Evolutionary conservation across 148 eudicot genomes (phyloP).

Genomic region (Talinum fruticosum): DNA sequence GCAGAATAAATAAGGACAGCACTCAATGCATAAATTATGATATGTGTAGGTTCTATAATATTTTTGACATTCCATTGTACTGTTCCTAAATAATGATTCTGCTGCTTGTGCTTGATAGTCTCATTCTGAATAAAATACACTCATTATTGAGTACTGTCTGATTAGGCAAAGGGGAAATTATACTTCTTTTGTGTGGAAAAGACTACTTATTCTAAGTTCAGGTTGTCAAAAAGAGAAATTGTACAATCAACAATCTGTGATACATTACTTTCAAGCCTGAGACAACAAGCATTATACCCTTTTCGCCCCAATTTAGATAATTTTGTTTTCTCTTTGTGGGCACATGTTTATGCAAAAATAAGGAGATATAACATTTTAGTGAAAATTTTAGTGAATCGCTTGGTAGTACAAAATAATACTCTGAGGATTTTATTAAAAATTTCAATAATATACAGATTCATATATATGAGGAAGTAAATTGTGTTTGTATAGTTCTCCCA

Average conservation of each 20-base stretch:
- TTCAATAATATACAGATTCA: too few relatives aligned
- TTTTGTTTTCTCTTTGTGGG: too few relatives aligned
- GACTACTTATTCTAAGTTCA: neutral
- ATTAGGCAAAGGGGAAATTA: neutral
- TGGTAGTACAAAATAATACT: too few relatives aligned
- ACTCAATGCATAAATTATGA: neutral
- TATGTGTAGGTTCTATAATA: neutral
- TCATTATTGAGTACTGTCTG: neutral
- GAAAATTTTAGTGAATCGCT: too few relatives aligned
- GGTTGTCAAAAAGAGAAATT: neutral
- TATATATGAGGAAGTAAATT: too few relatives aligned
- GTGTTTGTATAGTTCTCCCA: neutral
- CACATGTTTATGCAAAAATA: too few relatives aligned
- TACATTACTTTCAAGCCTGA: neutral
- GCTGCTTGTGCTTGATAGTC: neutral
- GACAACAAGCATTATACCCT: too few relatives aligned
- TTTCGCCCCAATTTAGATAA: too few relatives aligned
- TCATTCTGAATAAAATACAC: neutral
- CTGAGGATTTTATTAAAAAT: too few relatives aligned
- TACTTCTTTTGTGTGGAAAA: neutral
- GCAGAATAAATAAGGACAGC: slow-evolving; percentile 9
- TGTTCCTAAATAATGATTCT: neutral
- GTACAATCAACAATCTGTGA: neutral
- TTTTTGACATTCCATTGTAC: slow-evolving; percentile 8
- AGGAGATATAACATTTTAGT: too few relatives aligned